These are phyloP conservation scores for Astrothelium macrocarpum DNA, from an alignment of 495 filamentous ascomycete genomes.

Conservation along the genomic window DNA sequence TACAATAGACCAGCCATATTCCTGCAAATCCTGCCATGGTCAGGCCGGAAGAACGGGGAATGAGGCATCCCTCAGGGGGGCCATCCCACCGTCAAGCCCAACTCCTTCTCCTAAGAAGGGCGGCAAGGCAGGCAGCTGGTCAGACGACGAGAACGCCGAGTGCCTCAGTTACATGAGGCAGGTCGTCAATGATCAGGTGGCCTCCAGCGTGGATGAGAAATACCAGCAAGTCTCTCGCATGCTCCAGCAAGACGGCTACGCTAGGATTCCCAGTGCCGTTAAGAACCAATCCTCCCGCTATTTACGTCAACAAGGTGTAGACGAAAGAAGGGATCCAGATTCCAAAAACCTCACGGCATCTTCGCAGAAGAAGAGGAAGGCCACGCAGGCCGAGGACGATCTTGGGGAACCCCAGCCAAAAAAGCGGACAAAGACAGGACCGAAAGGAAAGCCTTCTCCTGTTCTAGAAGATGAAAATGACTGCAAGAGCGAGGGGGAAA, in stretches of 20 bases:
- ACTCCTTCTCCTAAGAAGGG: background rate
- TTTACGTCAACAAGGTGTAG: background rate
- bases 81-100: background rate
- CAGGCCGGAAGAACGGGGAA: background rate
- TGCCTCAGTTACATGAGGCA: background rate
- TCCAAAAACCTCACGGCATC: background rate
- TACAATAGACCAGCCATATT: background rate
- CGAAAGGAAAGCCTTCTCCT: too few relatives aligned
- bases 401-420: too few relatives aligned
- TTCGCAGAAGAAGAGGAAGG: background rate
- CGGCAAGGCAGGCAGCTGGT: background rate
- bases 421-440: too few relatives aligned
- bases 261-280: background rate
- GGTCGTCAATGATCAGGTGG: background rate
- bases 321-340: background rate
- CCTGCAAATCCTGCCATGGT: background rate
- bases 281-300: background rate
- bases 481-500: background rate
- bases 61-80: background rate
- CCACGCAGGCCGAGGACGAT: too few relatives aligned
- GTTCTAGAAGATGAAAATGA: background rate
- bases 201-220: background rate
- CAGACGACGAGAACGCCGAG: background rate
- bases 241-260: background rate
- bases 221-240: background rate